Evolutionary conservation across 208 protist species (phyloP), one percentile per base, ranked within the genome.

Genomic region (Crithidia mellificae): DNA sequence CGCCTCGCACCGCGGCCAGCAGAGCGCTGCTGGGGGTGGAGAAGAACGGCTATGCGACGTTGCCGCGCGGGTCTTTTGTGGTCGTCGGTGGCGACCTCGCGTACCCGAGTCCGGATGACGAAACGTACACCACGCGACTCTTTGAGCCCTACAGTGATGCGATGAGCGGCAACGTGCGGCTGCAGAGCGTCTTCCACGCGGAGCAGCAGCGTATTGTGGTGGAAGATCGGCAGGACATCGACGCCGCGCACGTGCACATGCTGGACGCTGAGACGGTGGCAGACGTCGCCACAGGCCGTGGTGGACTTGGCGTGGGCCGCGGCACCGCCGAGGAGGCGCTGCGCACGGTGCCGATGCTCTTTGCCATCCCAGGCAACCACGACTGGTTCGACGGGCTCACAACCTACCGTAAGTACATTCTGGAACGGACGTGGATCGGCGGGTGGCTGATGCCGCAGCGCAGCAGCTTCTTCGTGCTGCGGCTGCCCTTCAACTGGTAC

Each of bases 381-480:
- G 91, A 94, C 74, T 96, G 91, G 91, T 82, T 93, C 62, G 91
- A 96, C 61, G 91, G 91, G 14, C 85, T 94, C 27, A 72, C 78
- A 22, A 91, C 83, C 19, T 96, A 81, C 66, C 77, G 81, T 53
- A 89, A 92, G 59, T 89, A 83, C 74, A 92, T 96, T 12, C 58
- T 89, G 39, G 77, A 87, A 47, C 74, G 81, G 55, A 81, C 65
- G 36, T 89, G 86, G 83, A 71, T 93, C 7, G 91, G 91, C 15
- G 88, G 91, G 46, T 94, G 91, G 89, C 64, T 92, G 61, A 85
- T 96, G 83, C 91, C 91, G 51, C 91, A 96, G 78, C 59, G 70
- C 5, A 93, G 78, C 65, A 88, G 81, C 58, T 96, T 85, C 75
- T 94, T 93, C 74, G 74, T 90, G 47, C 62, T 94, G 25, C 44